phyloP scores from a whole-genome alignment of 1,139 yeast species.

The Hansenula sp. region DNA sequence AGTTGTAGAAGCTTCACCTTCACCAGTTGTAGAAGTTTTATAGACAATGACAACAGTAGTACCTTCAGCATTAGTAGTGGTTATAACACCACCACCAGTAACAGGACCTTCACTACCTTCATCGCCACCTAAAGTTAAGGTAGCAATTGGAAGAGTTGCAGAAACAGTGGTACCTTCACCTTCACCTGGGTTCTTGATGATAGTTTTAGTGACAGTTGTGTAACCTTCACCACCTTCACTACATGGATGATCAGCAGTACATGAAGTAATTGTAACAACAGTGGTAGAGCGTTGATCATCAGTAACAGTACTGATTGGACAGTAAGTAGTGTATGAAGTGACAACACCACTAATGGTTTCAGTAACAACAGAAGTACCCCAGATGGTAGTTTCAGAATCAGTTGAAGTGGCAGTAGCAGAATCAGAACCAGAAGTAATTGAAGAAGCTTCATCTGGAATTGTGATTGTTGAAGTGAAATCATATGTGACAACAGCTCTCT shows the following conservation, averaged over 20 bases:
- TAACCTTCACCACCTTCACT: background rate
- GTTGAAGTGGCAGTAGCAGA: background rate
- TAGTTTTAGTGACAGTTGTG: background rate
- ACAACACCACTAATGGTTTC: background rate
- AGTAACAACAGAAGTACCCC: background rate
- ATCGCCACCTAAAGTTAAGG: background rate
- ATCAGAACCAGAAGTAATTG: background rate
- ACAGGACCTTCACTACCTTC: background rate
- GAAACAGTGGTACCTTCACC: background rate
- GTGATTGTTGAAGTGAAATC: background rate
- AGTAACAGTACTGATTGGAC: background rate
- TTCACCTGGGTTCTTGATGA: background rate
- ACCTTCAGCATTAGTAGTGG: background rate
- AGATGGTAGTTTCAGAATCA: background rate
- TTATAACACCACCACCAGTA: background rate
- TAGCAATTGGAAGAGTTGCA: background rate
- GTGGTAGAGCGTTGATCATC: background rate
- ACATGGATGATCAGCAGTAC: background rate
- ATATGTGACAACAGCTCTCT: background rate
- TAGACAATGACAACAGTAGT: background rate
- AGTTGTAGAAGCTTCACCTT: background rate
- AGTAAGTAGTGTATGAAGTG: background rate
- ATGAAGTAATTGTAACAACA: background rate
- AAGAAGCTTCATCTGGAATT: background rate
- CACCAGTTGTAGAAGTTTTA: background rate